Evolutionary conservation across 345 rosid species (phyloP), one percentile per base, ranked within the genome.

Genomic region (Lumnitzera littorea): DNA sequence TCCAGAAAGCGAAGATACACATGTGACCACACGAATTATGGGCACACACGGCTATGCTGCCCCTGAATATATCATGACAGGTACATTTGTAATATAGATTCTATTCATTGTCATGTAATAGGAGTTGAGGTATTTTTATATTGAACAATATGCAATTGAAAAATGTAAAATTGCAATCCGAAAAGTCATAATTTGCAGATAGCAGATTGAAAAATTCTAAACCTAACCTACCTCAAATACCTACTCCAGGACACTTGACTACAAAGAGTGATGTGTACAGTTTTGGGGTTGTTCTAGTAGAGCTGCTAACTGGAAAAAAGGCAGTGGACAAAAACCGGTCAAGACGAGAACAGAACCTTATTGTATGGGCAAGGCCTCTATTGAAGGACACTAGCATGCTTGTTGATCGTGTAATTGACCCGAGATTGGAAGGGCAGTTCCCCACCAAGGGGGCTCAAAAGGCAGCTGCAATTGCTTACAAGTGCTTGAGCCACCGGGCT

Each of bases 31-130:
- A 2, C 66, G 76, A 0, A 70, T 75, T 9, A 75, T 75, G 79
- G 79, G 79, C 0, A 75, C 79, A 7, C 67, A 71, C 48, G 79
- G 79, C 17, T 75, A 75, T 36, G 79, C 75, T 23, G 79, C 79
- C 24, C 79, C 79, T 31, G 79, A 75, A 46, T 75, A 75, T 57
- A 51, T 75, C 51, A 75, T 71, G 79, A 75, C 79, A 4, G 79
- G 79, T 75, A 62, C 43, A 36, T 36, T 36, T 36, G 43, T 4
- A 5, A 9, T 36, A 36, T 9, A 36, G 11, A 36, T 36, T 36
- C 43, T 36, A 36, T 6, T 36, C 43, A 36, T 36, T 36, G 9
- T 36, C 43, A 4, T 2, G 43, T 9, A 36, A 36, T 36, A 36
- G 43, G 43, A 36, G 2, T 36, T 7, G 43, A 36, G 43, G 7